Conservation (phyloP, 2,329 filamentous ascomycete genomes). For the Drechslera avenae region DNA sequence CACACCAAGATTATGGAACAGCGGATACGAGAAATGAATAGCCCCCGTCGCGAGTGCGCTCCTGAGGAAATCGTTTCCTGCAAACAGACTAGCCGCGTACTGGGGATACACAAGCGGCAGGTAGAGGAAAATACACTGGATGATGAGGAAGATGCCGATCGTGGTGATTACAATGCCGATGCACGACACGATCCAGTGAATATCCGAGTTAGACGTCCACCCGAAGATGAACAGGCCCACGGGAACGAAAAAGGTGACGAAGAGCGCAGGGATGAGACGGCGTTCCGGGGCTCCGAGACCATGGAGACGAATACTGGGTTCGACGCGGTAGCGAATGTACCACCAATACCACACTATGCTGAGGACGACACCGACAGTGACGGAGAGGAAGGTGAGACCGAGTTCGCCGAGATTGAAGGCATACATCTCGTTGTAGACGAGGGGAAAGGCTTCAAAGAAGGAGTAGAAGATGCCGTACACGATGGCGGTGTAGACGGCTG, state of each 20-base stretch:
- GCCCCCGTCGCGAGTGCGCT: conserved; percentile 62
- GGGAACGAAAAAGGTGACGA: conserved; percentile 62
- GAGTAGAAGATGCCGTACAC: conserved; percentile 76
- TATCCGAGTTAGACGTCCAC: conserved; percentile 66
- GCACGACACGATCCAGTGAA: conserved; percentile 64
- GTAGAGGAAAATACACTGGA: conserved; percentile 65
- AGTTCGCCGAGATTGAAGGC: conserved; percentile 74
- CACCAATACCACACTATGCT: conserved; percentile 68
- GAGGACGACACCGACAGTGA: conserved; percentile 73
- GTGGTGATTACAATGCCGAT: conserved; percentile 60
- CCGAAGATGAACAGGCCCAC: conserved; percentile 69
- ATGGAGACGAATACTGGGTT: conserved; percentile 62
- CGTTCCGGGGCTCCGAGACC: conserved; percentile 71
- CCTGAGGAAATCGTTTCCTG: conserved; percentile 66
- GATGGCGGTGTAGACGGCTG: conserved; percentile 83
- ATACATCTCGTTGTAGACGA: conserved; percentile 77
- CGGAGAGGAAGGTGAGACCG: conserved; percentile 82
- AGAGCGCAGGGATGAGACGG: conserved; percentile 75
- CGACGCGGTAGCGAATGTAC: conserved; percentile 79
- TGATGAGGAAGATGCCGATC: conserved; percentile 47
- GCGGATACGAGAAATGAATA: conserved; percentile 64
- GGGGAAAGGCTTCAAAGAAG: conserved; percentile 70
- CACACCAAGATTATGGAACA: conserved; percentile 65
- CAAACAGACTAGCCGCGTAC: conserved; percentile 57
- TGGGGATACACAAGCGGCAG: conserved; percentile 67